Evolutionary conservation across 305 asterid genomes (phyloP).

Genomic region (Plantago coronopus): DNA sequence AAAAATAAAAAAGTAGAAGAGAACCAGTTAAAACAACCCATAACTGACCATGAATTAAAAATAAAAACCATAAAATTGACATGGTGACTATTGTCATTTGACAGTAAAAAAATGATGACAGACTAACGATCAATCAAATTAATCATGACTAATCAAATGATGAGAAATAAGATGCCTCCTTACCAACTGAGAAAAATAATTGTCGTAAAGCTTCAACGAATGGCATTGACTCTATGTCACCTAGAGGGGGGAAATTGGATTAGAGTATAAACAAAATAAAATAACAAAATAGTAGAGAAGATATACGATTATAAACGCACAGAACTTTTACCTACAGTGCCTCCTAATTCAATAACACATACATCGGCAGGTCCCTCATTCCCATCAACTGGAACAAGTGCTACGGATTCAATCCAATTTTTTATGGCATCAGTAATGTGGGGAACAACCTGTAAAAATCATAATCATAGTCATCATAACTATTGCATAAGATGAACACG

Average conservation of each 20-base stretch:
- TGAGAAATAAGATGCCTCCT: conserved; percentile 20
- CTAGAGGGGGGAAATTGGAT: conserved; percentile 21
- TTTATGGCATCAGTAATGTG: conserved; percentile 88
- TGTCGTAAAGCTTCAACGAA: conserved; percentile 83
- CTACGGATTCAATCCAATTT: conserved; percentile 81
- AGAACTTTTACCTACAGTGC: conserved; percentile 76
- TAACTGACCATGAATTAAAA: too few species aligned
- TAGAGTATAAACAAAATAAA: too few species aligned
- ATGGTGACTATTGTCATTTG: too few species aligned
- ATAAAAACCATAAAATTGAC: too few species aligned
- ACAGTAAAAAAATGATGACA: too few species aligned
- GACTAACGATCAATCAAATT: too few species aligned
- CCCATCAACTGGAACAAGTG: conserved; percentile 85
- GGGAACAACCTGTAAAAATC: conserved; percentile 64
- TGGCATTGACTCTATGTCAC: conserved; percentile 88
- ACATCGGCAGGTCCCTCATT: conserved; percentile 91
- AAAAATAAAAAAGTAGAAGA: conserved; percentile 12
- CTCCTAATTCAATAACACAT: conserved; percentile 95
- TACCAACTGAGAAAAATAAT: conserved; percentile 79
- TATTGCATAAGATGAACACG: conserved; percentile 8
- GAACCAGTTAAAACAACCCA: not conserved
- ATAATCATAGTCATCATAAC: conserved; percentile 14
- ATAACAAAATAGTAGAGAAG: too few species aligned
- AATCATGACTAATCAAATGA: too few species aligned
- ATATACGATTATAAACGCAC: not conserved